Conservation (phyloP, 345 rosid genomes). For the Toxicodendron radicans region DNA sequence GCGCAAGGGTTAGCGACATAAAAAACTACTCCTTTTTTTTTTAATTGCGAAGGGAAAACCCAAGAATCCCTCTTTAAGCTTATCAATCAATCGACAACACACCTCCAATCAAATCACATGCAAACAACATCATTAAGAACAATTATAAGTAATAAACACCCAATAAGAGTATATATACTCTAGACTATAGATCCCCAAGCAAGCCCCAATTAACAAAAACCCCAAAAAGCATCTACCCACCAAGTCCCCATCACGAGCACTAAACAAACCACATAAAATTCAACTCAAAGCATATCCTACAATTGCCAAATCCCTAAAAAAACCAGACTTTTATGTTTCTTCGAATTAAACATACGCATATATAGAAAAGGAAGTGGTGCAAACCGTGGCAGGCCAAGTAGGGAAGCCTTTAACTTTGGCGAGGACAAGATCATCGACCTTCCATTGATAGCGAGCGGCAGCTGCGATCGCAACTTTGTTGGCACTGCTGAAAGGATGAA, state of each 20-base stretch:
- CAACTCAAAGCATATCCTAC: constrained; percentile 3
- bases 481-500: constrained; percentile 36
- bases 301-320: neutral
- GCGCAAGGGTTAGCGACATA: constrained; percentile 2
- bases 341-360: neutral
- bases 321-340: neutral
- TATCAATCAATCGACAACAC: neutral
- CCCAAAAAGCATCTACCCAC: constrained; percentile 5
- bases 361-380: constrained; percentile 1
- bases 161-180: neutral
- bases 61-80: neutral
- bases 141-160: neutral
- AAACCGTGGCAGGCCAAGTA: constrained; percentile 97
- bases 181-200: constrained; percentile 1
- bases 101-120: constrained; percentile 5
- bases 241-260: neutral
- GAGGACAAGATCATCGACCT: constrained; percentile 95
- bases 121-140: neutral
- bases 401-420: constrained; percentile 97
- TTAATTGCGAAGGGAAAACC: neutral
- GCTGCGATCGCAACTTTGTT: constrained; percentile 75
- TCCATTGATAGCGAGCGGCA: constrained; percentile 85
- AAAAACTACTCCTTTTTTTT: neutral
- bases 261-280: constrained; percentile 15
- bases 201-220: neutral